phyloP scores from a whole-genome alignment of 495 filamentous ascomycete genomes.

The Lasiosphaeris hirsuta region DNA sequence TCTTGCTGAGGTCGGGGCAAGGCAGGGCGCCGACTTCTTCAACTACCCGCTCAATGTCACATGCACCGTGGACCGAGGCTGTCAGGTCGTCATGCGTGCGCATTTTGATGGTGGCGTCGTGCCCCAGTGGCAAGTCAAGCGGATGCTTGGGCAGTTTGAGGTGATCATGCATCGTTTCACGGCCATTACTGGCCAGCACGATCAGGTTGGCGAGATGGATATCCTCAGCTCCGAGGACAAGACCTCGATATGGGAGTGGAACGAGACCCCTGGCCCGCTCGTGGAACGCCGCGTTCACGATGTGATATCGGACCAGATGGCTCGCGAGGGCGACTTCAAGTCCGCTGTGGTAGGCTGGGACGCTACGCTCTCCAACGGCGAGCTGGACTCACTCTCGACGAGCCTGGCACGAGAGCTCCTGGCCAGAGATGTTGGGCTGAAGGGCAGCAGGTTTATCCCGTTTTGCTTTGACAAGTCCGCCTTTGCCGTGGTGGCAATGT shows the following conservation, averaged over 20 bases:
- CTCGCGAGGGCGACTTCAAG: neutral
- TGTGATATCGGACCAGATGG: constrained; percentile 42
- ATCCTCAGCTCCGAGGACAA: constrained; percentile 17
- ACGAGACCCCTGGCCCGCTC: constrained; percentile 14
- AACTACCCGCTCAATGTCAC: constrained; percentile 26
- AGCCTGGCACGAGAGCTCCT: constrained; percentile 12
- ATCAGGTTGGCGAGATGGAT: constrained; percentile 21
- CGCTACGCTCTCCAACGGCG: constrained; percentile 16
- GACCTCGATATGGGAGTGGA: constrained; percentile 20
- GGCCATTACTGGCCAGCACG: neutral
- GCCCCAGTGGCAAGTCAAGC: constrained; percentile 17
- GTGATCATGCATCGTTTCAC: constrained; percentile 6
- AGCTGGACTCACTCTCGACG: constrained; percentile 20
- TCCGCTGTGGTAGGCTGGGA: constrained; percentile 22
- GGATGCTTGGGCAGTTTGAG: constrained; percentile 28
- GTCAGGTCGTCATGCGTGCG: constrained; percentile 16
- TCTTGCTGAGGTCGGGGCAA: constrained; percentile 17
- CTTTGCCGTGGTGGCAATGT: constrained; percentile 41
- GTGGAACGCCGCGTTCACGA: constrained; percentile 52
- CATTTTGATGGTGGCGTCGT: constrained; percentile 28
- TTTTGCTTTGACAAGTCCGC: constrained; percentile 50
- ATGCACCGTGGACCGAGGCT: constrained; percentile 10
- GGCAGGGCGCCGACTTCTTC: constrained; percentile 25
- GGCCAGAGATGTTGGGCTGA: constrained; percentile 12
- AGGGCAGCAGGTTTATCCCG: constrained; percentile 27